Conservation (phyloP, 139 green algal genomes). For the Chlamydomonas schloesseri region DNA sequence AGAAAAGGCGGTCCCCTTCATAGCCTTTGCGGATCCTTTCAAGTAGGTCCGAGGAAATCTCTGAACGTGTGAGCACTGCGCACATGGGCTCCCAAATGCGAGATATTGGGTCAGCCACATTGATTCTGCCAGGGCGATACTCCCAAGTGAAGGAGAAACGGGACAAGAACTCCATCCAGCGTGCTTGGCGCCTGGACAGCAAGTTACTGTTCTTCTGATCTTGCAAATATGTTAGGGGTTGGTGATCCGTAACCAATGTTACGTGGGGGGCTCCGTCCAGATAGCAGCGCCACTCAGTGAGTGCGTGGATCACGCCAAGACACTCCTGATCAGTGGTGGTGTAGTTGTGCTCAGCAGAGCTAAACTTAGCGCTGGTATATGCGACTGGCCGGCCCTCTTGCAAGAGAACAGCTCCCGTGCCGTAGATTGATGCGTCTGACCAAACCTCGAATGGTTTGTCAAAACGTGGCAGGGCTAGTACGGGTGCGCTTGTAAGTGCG, state of each 20-base stretch:
- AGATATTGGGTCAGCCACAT: slow-evolving; percentile 57
- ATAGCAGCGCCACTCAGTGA: slow-evolving; percentile 56
- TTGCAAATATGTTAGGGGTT: slow-evolving; percentile 45
- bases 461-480: slow-evolving; percentile 37
- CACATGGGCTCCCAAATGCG: background rate
- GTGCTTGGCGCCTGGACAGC: too few relatives aligned
- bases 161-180: slow-evolving; percentile 42
- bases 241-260: slow-evolving; percentile 59
- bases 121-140: slow-evolving; percentile 56
- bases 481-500: slow-evolving; percentile 30
- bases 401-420: slow-evolving; percentile 46
- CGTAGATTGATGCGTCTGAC: slow-evolving; percentile 43
- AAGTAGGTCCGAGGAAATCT: background rate
- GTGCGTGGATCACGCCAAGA: slow-evolving; percentile 39
- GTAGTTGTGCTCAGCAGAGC: slow-evolving; percentile 58
- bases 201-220: background rate
- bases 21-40: background rate
- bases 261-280: slow-evolving; percentile 1
- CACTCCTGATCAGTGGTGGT: slow-evolving; percentile 50
- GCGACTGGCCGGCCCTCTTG: slow-evolving; percentile 49
- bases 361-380: slow-evolving; percentile 47
- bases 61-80: background rate
- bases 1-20: background rate
- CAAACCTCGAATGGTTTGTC: slow-evolving; percentile 38
- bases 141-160: slow-evolving; percentile 41